Conservation (phyloP, 2,329 filamentous ascomycete genomes). For the Cadophora sp. region DNA sequence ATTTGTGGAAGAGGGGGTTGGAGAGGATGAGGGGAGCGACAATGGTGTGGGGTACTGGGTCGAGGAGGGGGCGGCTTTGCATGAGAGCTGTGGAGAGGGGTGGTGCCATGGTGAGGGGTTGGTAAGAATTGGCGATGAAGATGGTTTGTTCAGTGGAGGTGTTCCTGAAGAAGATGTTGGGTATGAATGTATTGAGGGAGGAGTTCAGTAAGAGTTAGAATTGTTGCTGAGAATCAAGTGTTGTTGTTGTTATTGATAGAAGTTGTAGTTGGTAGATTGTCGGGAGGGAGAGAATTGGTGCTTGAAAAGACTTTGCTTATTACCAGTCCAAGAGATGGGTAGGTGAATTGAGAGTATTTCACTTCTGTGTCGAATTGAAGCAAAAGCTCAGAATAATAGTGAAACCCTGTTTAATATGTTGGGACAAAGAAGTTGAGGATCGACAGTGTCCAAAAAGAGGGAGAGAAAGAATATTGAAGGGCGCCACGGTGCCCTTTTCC, state of each 20-base stretch:
- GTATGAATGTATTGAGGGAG: background rate
- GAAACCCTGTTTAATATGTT: background rate
- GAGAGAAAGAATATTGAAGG: too few species aligned
- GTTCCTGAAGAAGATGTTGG: background rate
- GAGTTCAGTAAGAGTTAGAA: background rate
- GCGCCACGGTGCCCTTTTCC: too few species aligned
- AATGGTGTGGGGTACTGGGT: background rate
- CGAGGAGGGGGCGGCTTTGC: conserved; percentile 13
- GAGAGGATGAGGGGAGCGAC: conserved; percentile 9
- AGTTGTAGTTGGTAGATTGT: background rate
- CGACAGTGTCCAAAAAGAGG: too few species aligned
- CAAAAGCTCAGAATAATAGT: background rate
- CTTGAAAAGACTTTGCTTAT: background rate
- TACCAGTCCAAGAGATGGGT: background rate
- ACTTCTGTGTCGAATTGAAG: background rate
- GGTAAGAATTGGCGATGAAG: background rate
- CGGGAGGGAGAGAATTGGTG: background rate
- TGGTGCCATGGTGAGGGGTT: background rate
- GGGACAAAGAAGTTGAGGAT: too few species aligned
- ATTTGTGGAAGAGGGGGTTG: conserved; percentile 14
- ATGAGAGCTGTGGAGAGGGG: conserved; percentile 1
- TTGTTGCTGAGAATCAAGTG: background rate
- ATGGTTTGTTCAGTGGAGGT: background rate
- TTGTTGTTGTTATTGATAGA: background rate
- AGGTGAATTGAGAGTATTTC: background rate